Evolutionary conservation across 768 basidiomycete genomes (phyloP), one percentile per base, ranked within the genome.

Genomic region (Coprinopsis cinerea): DNA sequence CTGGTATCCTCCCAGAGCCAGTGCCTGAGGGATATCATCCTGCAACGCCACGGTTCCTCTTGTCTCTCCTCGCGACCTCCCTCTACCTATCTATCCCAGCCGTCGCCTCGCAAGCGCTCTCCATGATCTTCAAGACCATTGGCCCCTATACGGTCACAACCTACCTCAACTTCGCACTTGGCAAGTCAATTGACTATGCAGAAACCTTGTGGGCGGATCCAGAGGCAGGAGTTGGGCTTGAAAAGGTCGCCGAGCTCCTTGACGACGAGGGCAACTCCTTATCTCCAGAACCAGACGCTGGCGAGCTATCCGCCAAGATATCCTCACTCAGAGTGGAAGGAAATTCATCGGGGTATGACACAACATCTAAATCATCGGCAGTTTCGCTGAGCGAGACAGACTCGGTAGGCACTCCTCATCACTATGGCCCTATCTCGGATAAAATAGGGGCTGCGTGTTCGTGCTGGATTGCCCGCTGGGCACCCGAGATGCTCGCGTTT

Each of bases 401-500:
- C 18, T 55, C 59, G 1, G 40, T 41, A 26, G 53, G 51, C 30
- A 73, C 76, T 1, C 69, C 68, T 28, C 87, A 82, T 57, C 76
- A 82, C 60, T 95, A 96, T 59, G 93, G 92, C n/a, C 75, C 80
- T n/a, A 74, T 92, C 9, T 88, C 88, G 0, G 82, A 92, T 66
- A 94, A 91, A 69, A 89, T 96, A 49, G 93, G 93, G 11, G 92
- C 95, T 65, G 85, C 90, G 0, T 85, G 85, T 56, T 78, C 79
- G 2, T 90, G 87, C 63, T 97, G 92, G 92, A 71, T 96, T 15
- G 76, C 83, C 1, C 74, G 89, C 37, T 97, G 93, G 93, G 89
- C 83, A 0, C 62, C 67, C 11, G 92, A 96, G 60, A 74, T 95
- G 54, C 73, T 95, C n/a, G 59, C 60, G 7, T 73, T 77, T 26